Evolutionary conservation across 2,329 filamentous ascomycete species (phyloP).

Genomic region (Thielaviopsis euricoi): DNA sequence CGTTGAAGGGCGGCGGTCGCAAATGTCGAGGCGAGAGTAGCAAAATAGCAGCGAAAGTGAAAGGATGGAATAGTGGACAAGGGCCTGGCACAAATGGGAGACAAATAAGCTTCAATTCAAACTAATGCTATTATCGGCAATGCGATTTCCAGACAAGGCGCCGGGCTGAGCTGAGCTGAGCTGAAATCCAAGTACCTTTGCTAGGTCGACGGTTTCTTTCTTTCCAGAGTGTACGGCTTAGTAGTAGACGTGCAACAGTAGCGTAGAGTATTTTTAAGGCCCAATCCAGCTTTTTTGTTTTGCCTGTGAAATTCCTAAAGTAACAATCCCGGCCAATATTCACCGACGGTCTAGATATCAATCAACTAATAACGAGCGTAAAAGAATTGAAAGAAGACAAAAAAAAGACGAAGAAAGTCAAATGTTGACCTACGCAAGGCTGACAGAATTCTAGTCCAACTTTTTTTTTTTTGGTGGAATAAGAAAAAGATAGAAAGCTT

Average conservation of each 20-base stretch:
- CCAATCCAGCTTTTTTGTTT: not conserved
- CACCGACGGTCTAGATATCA: not conserved
- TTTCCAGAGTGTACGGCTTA: too few species aligned
- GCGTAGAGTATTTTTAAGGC: too few species aligned
- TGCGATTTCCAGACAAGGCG: not conserved
- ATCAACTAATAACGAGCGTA: not conserved
- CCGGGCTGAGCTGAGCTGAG: too few species aligned
- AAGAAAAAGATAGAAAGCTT: too few species aligned
- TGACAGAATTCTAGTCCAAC: not conserved
- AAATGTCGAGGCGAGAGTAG: not conserved
- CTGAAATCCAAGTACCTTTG: not conserved
- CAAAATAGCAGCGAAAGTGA: not conserved
- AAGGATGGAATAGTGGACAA: not conserved
- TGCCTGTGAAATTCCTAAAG: not conserved
- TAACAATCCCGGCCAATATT: not conserved
- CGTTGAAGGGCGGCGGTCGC: not conserved
- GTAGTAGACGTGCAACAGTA: too few species aligned
- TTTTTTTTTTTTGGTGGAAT: too few species aligned
- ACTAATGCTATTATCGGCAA: conserved; percentile 5
- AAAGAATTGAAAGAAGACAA: not conserved
- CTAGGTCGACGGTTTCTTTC: not conserved
- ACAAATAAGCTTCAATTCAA: conserved; percentile 11
- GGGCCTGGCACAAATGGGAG: conserved; percentile 6
- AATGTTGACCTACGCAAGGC: not conserved
- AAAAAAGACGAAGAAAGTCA: not conserved